Percentiles rank a stretch among this genome's conserved stretches.
Evolutionary conservation across 169 alveolate species (phyloP).

Genomic region (Toxoplasma gondii): DNA sequence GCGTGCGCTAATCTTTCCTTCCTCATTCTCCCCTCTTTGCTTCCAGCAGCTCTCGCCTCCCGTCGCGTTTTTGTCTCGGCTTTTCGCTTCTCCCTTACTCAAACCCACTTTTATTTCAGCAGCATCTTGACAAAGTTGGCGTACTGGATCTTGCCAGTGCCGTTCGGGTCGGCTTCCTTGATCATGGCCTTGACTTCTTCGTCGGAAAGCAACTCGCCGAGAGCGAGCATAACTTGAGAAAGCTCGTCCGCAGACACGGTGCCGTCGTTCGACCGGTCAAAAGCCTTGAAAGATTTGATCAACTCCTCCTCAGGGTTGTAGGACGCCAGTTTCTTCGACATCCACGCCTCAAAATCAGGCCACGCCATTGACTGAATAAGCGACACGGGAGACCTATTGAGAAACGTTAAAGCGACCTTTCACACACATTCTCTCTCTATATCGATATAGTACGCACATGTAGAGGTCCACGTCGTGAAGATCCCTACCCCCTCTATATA

Average conservation of each 20-base stretch:
- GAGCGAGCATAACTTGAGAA: conserved; percentile 46
- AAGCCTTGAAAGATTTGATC: conserved; percentile 47
- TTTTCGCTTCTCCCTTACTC: no score
- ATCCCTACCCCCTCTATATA: no score
- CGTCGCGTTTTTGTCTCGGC: no score
- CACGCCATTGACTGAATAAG: conserved; percentile 52
- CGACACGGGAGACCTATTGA: background rate
- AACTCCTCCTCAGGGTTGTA: conserved; percentile 59
- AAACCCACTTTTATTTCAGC: conserved; percentile 33
- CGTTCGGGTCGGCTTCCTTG: conserved; percentile 51
- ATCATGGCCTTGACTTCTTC: conserved; percentile 49
- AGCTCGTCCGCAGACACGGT: conserved; percentile 61
- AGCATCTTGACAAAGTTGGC: conserved; percentile 53
- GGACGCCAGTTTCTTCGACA: conserved; percentile 47
- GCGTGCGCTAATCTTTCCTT: no score
- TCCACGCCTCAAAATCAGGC: conserved; percentile 62
- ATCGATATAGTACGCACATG: no score
- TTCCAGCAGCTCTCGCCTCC: no score
- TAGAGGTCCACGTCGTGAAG: no score
- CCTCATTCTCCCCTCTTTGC: no score
- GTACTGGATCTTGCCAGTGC: conserved; percentile 49
- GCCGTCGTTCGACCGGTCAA: conserved; percentile 62
- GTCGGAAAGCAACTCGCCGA: conserved; percentile 65
- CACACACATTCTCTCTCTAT: no score
- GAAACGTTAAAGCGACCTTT: no score